These are phyloP conservation scores for Cardamine occulta DNA, from an alignment of 345 rosid genomes.

Conservation along the genomic window DNA sequence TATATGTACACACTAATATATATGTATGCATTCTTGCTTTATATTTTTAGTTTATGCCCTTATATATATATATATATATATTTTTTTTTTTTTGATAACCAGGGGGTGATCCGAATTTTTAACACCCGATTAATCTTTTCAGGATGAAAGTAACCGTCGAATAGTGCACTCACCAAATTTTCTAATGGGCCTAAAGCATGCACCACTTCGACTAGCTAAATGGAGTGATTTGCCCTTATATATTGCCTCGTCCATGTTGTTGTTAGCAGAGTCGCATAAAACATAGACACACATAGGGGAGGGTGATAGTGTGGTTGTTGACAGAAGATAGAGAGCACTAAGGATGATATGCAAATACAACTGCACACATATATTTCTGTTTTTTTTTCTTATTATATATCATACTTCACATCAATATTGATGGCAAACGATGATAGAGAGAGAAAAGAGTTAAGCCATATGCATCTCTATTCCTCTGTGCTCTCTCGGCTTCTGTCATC, in stretches of 20 bases:
- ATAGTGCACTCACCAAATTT: too few relatives aligned
- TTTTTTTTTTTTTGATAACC: too few relatives aligned
- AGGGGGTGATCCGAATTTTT: too few relatives aligned
- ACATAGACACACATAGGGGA: neutral
- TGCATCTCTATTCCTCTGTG: constrained; percentile 12
- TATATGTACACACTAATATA: neutral
- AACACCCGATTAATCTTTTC: too few relatives aligned
- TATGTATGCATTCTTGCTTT: too few relatives aligned
- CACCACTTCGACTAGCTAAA: too few relatives aligned
- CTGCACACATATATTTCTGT: neutral
- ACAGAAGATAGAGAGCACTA: constrained; percentile 22
- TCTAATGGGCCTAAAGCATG: too few relatives aligned
- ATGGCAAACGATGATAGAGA: neutral
- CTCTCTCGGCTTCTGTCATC: constrained; percentile 14
- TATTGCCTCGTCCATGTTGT: neutral
- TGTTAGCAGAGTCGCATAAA: neutral
- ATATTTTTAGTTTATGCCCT: too few relatives aligned
- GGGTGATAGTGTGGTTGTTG: constrained; percentile 8
- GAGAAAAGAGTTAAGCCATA: neutral
- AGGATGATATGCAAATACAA: neutral
- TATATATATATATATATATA: too few relatives aligned
- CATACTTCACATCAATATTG: neutral
- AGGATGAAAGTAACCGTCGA: too few relatives aligned
- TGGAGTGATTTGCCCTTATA: too few relatives aligned
- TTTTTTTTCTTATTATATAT: too few relatives aligned